A percentile compares a stretch with the other conserved stretches of the same genome.
phyloP scores from a whole-genome alignment of 78 protist genomes.

The Cyanophora paradoxa region DNA sequence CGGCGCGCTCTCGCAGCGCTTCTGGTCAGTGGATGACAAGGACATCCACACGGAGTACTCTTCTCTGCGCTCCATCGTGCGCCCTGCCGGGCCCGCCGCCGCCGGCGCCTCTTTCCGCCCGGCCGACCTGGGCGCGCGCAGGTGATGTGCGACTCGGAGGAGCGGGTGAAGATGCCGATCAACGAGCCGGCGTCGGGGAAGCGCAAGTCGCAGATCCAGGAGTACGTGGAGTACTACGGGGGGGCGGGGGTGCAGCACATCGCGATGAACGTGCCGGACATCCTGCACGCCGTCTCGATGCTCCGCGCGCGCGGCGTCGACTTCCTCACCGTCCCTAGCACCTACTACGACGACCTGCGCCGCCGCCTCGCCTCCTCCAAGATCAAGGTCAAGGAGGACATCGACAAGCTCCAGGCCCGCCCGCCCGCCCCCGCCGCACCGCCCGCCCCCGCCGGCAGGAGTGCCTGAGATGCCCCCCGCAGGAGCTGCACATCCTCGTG shows the following conservation, averaged over 20 bases:
- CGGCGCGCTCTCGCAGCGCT: constrained; percentile 81
- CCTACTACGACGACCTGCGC: constrained; percentile 57
- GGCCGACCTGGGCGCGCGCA: too few species aligned
- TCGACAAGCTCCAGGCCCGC: constrained; percentile 52
- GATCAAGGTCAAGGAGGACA: constrained; percentile 56
- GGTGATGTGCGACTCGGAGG: constrained; percentile 67
- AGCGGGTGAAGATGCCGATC: constrained; percentile 75
- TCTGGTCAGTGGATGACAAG: constrained; percentile 86
- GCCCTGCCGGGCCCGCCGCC: too few species aligned
- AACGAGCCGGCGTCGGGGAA: constrained; percentile 89
- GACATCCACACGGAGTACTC: constrained; percentile 81
- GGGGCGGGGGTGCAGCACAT: constrained; percentile 94
- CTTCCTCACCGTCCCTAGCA: constrained; percentile 66
- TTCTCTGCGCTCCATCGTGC: constrained; percentile 50
- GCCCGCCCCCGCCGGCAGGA: too few species aligned
- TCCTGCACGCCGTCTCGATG: constrained; percentile 42
- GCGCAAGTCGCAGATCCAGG: constrained; percentile 71
- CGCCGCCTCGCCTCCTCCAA: constrained; percentile 16
- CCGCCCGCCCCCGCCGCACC: too few species aligned
- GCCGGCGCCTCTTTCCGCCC: too few species aligned
- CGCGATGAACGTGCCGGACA: constrained; percentile 64
- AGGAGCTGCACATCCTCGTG: constrained; percentile 63
- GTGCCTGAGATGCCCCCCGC: too few species aligned
- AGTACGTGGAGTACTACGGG: constrained; percentile 79
- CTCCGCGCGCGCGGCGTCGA: constrained; percentile 66